Conservation (phyloP, 2,329 filamentous ascomycete species). For the Bipolaris sorokiniana region DNA sequence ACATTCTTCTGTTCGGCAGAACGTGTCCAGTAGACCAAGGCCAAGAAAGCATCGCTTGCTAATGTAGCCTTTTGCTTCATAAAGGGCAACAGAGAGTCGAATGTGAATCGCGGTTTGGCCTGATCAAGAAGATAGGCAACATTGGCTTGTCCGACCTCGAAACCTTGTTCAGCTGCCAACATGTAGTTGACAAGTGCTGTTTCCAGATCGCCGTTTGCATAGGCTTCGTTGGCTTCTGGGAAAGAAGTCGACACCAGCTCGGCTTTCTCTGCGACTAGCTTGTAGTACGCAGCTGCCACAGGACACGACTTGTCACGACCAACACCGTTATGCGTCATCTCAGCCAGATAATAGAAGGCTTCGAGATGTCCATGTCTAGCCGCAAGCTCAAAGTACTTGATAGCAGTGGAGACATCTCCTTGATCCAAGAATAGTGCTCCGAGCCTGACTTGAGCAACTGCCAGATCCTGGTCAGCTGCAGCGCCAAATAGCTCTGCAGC, state of each 20-base stretch:
- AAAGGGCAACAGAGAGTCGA: slow-evolving; percentile 60
- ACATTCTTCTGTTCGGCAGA: slow-evolving; percentile 93
- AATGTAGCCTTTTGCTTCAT: slow-evolving; percentile 52
- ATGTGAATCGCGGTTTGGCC: slow-evolving; percentile 56
- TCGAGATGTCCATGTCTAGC: slow-evolving; percentile 83
- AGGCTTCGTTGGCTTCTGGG: slow-evolving; percentile 81
- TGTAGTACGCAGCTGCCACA: slow-evolving; percentile 81
- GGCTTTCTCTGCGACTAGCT: slow-evolving; percentile 87
- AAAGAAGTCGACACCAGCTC: slow-evolving; percentile 85
- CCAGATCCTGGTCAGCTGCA: slow-evolving; percentile 81
- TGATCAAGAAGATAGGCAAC: slow-evolving; percentile 86
- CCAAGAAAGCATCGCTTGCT: slow-evolving; percentile 67
- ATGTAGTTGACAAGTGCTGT: slow-evolving; percentile 81
- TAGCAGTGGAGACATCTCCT: slow-evolving; percentile 79
- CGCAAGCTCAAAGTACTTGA: slow-evolving; percentile 86
- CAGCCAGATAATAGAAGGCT: slow-evolving; percentile 89
- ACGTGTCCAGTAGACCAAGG: slow-evolving; percentile 92
- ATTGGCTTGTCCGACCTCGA: slow-evolving; percentile 87
- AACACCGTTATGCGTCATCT: slow-evolving; percentile 81
- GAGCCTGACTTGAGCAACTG: slow-evolving; percentile 80
- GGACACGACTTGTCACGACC: slow-evolving; percentile 80
- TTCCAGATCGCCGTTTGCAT: slow-evolving; percentile 78
- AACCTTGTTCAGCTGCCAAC: slow-evolving; percentile 90
- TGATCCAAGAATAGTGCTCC: slow-evolving; percentile 87
- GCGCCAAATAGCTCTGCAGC: slow-evolving; percentile 79